phyloP scores from a whole-genome alignment of 257 asterid species.

The Cinchona pubescens region DNA sequence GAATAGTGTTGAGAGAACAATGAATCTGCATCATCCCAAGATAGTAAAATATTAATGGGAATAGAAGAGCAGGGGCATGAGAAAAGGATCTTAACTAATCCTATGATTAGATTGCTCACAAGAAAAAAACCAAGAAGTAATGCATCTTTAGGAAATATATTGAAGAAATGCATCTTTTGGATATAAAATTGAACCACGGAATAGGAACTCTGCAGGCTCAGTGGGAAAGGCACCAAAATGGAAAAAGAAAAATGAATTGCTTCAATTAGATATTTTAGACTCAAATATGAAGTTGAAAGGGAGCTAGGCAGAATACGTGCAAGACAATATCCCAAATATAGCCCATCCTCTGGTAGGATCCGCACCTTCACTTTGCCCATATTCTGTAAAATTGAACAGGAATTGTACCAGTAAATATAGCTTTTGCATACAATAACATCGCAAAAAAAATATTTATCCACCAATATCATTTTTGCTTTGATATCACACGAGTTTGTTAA shows the following conservation, averaged over 20 bases:
- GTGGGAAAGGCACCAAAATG: constrained; percentile 6
- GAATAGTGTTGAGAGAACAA: constrained; percentile 51
- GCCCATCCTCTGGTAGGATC: constrained; percentile 79
- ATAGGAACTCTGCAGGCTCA: constrained; percentile 12
- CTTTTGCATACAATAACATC: neutral
- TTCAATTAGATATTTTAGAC: constrained; percentile 4
- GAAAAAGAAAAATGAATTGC: neutral
- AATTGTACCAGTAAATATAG: neutral
- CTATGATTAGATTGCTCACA: neutral
- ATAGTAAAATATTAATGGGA: constrained; percentile 11
- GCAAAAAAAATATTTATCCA: neutral
- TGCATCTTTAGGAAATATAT: constrained; percentile 3
- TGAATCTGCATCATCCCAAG: constrained; percentile 47
- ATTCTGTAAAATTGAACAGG: constrained; percentile 38
- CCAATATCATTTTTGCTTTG: neutral
- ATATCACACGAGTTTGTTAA: neutral
- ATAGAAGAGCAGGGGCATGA: neutral
- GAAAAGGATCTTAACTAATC: constrained; percentile 7
- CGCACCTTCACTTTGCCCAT: constrained; percentile 49
- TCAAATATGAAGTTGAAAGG: constrained; percentile 5
- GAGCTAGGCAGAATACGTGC: constrained; percentile 60
- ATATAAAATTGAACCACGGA: neutral
- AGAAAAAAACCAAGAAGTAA: neutral
- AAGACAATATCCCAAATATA: constrained; percentile 74
- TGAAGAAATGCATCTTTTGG: neutral